Percentiles rank a stretch among this genome's conserved stretches.
Evolutionary conservation across 1,139 yeast genomes (phyloP).

Genomic region (Zygoascus meyerae): DNA sequence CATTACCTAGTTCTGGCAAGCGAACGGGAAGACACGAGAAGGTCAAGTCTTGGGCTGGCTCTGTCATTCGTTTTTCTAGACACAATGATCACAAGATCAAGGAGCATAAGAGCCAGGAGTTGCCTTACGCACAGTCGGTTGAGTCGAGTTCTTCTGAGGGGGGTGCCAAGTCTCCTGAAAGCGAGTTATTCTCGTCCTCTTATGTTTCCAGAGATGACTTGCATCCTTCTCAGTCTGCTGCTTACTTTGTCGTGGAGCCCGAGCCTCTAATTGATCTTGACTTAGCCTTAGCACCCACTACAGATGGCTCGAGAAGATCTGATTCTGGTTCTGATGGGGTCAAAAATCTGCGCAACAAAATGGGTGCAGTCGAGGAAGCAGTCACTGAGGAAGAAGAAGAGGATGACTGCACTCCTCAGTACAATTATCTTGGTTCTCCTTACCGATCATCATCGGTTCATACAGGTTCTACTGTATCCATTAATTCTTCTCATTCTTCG

Average conservation of each 20-base stretch:
- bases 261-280: slow-evolving; percentile 30
- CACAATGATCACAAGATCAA: slow-evolving; percentile 3
- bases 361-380: slow-evolving; percentile 31
- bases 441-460: slow-evolving; percentile 6
- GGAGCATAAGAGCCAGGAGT: slow-evolving; percentile 1
- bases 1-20: slow-evolving; percentile 5
- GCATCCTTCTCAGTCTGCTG: slow-evolving; percentile 1
- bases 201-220: slow-evolving; percentile 12
- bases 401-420: slow-evolving; percentile 12
- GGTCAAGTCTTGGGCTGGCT: slow-evolving; percentile 28
- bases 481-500: slow-evolving; percentile 5
- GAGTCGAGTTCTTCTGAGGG: neutral
- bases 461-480: slow-evolving; percentile 7
- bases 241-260: slow-evolving; percentile 11
- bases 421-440: slow-evolving; percentile 6
- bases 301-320: slow-evolving; percentile 20
- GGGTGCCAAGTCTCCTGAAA: neutral
- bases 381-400: slow-evolving; percentile 29
- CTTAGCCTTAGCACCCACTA: slow-evolving; percentile 28
- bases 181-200: slow-evolving; percentile 14
- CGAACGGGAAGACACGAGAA: slow-evolving; percentile 20
- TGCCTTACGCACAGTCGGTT: neutral
- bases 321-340: slow-evolving; percentile 29
- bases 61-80: slow-evolving; percentile 13
- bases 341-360: slow-evolving; percentile 19